These are phyloP conservation scores for Exsudoporus frostii DNA, from an alignment of 768 basidiomycete genomes.

Conservation along the genomic window DNA sequence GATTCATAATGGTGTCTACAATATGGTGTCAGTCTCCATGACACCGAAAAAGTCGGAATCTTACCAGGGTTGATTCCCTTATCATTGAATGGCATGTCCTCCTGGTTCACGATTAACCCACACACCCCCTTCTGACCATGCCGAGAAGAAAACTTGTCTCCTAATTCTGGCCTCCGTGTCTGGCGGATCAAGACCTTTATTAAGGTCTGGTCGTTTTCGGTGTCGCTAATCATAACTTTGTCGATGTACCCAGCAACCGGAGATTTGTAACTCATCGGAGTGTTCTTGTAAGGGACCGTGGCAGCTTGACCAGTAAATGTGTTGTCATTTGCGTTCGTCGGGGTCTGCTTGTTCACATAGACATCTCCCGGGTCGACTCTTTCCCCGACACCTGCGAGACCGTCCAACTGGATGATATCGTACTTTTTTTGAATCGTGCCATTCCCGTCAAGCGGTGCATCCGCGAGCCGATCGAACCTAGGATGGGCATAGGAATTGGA, in stretches of 20 bases:
- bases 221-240: slow-evolving; percentile 97
- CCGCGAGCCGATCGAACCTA: slow-evolving; percentile 91
- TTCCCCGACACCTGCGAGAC: slow-evolving; percentile 92
- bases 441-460: slow-evolving; percentile 83
- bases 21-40: slow-evolving; percentile 13
- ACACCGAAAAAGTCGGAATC: slow-evolving; percentile 12
- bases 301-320: slow-evolving; percentile 81
- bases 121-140: slow-evolving; percentile 99
- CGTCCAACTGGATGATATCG: slow-evolving; percentile 88
- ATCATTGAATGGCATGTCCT: slow-evolving; percentile 99
- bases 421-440: slow-evolving; percentile 80
- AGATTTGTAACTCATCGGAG: slow-evolving; percentile 90
- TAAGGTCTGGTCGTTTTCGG: slow-evolving; percentile 92
- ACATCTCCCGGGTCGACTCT: slow-evolving; percentile 90
- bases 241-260: slow-evolving; percentile 93
- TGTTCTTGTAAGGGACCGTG: slow-evolving; percentile 84
- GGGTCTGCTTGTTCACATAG: slow-evolving; percentile 96
- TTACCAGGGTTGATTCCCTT: slow-evolving; percentile 90
- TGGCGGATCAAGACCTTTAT: slow-evolving; percentile 98
- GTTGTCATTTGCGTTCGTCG: slow-evolving; percentile 91
- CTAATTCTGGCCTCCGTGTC: slow-evolving; percentile 92
- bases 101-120: slow-evolving; percentile 97
- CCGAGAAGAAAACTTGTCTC: slow-evolving; percentile 97
- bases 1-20: slow-evolving; percentile 98
- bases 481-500: background rate